Evolutionary conservation across 2,329 filamentous ascomycete species (phyloP).

Genomic region (Pezicula radicicola): DNA sequence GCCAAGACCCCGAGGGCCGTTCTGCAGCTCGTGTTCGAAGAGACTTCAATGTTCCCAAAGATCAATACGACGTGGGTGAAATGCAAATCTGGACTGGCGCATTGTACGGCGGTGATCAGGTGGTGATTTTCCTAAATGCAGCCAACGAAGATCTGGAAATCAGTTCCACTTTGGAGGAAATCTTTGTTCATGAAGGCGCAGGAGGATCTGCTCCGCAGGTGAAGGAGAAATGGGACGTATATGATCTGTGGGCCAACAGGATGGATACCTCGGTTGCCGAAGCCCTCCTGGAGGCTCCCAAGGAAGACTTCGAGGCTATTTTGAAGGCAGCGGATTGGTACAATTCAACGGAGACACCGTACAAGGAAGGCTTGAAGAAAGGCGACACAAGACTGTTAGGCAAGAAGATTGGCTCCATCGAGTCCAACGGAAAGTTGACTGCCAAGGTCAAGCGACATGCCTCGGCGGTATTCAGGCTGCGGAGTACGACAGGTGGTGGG

Average conservation of each 20-base stretch:
- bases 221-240: slow-evolving; percentile 41
- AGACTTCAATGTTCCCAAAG: neutral
- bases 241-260: slow-evolving; percentile 48
- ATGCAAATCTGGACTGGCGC: slow-evolving; percentile 2
- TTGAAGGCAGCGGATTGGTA: slow-evolving; percentile 26
- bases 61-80: neutral
- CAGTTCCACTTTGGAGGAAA: slow-evolving; percentile 43
- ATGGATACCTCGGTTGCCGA: slow-evolving; percentile 40
- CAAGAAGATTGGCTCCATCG: slow-evolving; percentile 34
- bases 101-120: slow-evolving; percentile 22
- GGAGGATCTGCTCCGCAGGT: slow-evolving; percentile 35
- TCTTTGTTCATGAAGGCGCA: slow-evolving; percentile 43
- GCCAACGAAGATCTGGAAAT: slow-evolving; percentile 37
- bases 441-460: slow-evolving; percentile 41
- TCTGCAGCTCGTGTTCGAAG: slow-evolving; percentile 8
- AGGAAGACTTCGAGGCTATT: slow-evolving; percentile 7
- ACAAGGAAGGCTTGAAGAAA: slow-evolving; percentile 37
- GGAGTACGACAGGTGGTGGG: slow-evolving; percentile 20
- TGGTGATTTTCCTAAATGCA: slow-evolving; percentile 44
- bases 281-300: slow-evolving; percentile 35
- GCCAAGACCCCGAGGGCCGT: slow-evolving; percentile 17
- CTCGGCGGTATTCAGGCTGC: slow-evolving; percentile 39
- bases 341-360: slow-evolving; percentile 41
- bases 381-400: slow-evolving; percentile 42
- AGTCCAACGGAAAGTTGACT: slow-evolving; percentile 33